Evolutionary conservation across 805 yeast species (phyloP).

Genomic region (Candida endomychidarum): DNA sequence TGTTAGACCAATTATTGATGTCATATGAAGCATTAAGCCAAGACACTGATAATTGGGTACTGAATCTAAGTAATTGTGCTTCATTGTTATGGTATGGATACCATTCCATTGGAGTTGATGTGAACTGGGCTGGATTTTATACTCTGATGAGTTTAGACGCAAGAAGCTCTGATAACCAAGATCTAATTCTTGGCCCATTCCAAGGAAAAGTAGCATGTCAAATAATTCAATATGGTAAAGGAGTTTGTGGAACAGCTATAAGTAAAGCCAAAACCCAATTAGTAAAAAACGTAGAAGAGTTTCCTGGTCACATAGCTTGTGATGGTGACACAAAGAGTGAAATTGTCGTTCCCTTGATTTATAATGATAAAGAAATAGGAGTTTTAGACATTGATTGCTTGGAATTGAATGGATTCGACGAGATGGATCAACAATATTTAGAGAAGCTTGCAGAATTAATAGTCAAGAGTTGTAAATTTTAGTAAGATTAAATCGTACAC

Average conservation of each 20-base stretch:
- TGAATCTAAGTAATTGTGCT: slow-evolving; percentile 83
- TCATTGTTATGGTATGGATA: slow-evolving; percentile 89
- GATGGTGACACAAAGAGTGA: slow-evolving; percentile 94
- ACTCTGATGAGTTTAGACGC: slow-evolving; percentile 26
- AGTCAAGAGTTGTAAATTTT: slow-evolving; percentile 45
- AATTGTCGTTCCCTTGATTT: slow-evolving; percentile 81
- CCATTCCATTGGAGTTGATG: slow-evolving; percentile 52
- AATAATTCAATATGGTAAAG: slow-evolving; percentile 69
- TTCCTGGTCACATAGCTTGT: slow-evolving; percentile 95
- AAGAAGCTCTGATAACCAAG: slow-evolving; percentile 27
- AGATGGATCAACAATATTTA: slow-evolving; percentile 55
- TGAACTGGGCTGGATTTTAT: slow-evolving; percentile 96
- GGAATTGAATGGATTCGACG: slow-evolving; percentile 63
- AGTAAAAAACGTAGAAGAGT: slow-evolving; percentile 73
- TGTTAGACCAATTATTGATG: slow-evolving; percentile 54
- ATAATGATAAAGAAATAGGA: slow-evolving; percentile 49
- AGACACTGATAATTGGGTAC: slow-evolving; percentile 79
- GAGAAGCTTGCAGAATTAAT: slow-evolving; percentile 59
- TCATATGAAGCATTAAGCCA: slow-evolving; percentile 65
- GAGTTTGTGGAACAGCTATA: slow-evolving; percentile 93
- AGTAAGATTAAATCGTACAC: slow-evolving; percentile 1
- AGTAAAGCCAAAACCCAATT: slow-evolving; percentile 56
- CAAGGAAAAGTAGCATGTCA: slow-evolving; percentile 98
- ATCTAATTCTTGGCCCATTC: slow-evolving; percentile 81
- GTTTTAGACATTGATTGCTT: slow-evolving; percentile 88